These are phyloP conservation scores for Tephrocybe sp. DNA, from an alignment of 768 basidiomycete species.

Conservation along the genomic window DNA sequence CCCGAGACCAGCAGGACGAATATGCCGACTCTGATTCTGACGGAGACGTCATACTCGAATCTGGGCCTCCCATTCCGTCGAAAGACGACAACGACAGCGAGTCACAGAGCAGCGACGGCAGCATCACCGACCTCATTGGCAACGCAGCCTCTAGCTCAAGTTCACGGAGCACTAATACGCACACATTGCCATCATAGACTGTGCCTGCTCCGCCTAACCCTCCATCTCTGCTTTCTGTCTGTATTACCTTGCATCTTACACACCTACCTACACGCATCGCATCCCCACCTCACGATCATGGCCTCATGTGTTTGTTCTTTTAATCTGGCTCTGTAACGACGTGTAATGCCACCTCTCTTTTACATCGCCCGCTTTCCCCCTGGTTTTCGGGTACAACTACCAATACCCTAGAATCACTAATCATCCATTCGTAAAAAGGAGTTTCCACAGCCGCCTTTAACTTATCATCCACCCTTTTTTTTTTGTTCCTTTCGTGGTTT, in stretches of 20 bases:
- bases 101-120: slow-evolving; percentile 4
- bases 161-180: slow-evolving; percentile 10
- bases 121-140: slow-evolving; percentile 4
- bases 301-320: no score
- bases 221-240: neutral
- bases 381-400: neutral
- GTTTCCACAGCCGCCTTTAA: neutral
- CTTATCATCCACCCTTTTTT: no score
- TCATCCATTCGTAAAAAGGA: neutral
- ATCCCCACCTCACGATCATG: neutral
- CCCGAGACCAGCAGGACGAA: slow-evolving; percentile 30
- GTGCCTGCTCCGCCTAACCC: neutral
- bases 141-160: slow-evolving; percentile 19
- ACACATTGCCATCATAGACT: neutral
- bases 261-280: slow-evolving; percentile 2
- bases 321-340: slow-evolving; percentile 6
- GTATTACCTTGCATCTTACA: neutral
- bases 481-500: no score
- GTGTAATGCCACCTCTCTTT: neutral
- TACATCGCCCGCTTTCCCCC: neutral
- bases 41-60: slow-evolving; percentile 72
- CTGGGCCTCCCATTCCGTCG: slow-evolving; percentile 55
- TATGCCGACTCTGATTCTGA: slow-evolving; percentile 51
- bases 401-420: neutral
- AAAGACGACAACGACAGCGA: slow-evolving; percentile 19